Evolutionary conservation across 148 eudicot species (phyloP).

Genomic region (Diospyros kaki): DNA sequence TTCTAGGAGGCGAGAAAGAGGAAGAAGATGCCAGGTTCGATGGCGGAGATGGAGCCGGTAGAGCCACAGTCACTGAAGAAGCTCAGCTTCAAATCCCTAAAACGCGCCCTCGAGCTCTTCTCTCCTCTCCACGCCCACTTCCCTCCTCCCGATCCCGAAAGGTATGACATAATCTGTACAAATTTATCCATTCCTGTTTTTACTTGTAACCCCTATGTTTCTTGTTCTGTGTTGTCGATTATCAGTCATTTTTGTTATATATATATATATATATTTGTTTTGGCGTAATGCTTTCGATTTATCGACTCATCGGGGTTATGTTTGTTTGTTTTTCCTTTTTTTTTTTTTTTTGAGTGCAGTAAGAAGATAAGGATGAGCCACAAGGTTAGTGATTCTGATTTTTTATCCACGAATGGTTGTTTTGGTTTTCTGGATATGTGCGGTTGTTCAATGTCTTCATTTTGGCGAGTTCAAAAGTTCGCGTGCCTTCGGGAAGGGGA

Average conservation of each 20-base stretch:
- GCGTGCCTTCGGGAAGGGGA: too few species aligned
- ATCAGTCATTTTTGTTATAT: not conserved
- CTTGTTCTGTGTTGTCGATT: not conserved
- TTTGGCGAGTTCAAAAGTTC: not conserved
- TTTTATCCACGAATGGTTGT: not conserved
- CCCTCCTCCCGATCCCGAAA: slow-evolving; percentile 66
- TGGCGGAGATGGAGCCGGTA: slow-evolving; percentile 53
- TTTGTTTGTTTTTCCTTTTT: not conserved
- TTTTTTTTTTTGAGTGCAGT: slow-evolving; percentile 48
- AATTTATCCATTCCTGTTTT: not conserved
- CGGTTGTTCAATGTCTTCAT: not conserved
- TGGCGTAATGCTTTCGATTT: not conserved
- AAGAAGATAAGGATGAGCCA: slow-evolving; percentile 77
- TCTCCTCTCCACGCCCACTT: slow-evolving; percentile 68
- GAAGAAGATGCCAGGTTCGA: slow-evolving; percentile 15
- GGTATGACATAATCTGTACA: slow-evolving; percentile 25
- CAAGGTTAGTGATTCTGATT: slow-evolving; percentile 52
- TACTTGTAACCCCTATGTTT: slow-evolving; percentile 22
- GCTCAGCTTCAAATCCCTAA: slow-evolving; percentile 66
- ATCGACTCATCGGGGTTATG: not conserved
- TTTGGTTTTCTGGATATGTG: not conserved
- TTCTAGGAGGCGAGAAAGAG: not conserved
- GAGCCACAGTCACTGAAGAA: slow-evolving; percentile 89
- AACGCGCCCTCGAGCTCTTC: slow-evolving; percentile 82
- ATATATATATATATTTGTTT: too few species aligned